Evolutionary conservation across 306 rosid species (phyloP), one percentile per base, ranked within the genome.

Genomic region (Oemleria cerasiformis): DNA sequence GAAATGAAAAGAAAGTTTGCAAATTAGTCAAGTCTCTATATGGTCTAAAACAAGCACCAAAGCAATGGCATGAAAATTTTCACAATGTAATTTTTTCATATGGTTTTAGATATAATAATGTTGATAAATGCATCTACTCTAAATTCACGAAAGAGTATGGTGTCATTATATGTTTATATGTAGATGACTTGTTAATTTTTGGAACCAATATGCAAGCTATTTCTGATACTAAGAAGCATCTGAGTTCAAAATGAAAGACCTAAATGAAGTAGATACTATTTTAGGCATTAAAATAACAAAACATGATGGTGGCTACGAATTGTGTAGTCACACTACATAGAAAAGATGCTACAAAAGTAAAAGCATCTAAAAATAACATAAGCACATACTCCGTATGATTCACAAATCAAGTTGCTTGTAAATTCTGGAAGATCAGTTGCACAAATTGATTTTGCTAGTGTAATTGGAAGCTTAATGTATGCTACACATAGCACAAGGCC

Each of bases 401-500:
- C 73, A 8, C n/a, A 20, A 8, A 19, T 40, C 6, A 69, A 39
- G 6, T 15, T 69, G 7, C 23, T 34, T 38, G 15, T 25, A 7
- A 51, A 54, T 39, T 34, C 36, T 19, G 19, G 38, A 0, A 34
- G 63, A 8, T 17, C 43, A 4, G 9, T 11, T 19, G 54, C 50
- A 40, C 67, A 72, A 72, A 17, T 61, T 23, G 14, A 72, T 1
- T 47, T 25, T 72, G 59, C 49, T 4, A 47, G 39, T 30, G 48
- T 16, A 8, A 43, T 72, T 2, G 70, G 57, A 5, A 6, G 19
- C 2, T 4, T 62, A 8, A 61, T 69, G 50, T 53, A 76, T 61
- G 47, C 13, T 15, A 69, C 7, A 19, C 63, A 61, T 39, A 60
- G 58, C 15, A 76, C 58, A 23, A 76, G 58, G 53, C 70, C 40